These are phyloP conservation scores for Rhodosporidiobolus sp. DNA, from an alignment of 768 basidiomycete species.

Conservation along the genomic window DNA sequence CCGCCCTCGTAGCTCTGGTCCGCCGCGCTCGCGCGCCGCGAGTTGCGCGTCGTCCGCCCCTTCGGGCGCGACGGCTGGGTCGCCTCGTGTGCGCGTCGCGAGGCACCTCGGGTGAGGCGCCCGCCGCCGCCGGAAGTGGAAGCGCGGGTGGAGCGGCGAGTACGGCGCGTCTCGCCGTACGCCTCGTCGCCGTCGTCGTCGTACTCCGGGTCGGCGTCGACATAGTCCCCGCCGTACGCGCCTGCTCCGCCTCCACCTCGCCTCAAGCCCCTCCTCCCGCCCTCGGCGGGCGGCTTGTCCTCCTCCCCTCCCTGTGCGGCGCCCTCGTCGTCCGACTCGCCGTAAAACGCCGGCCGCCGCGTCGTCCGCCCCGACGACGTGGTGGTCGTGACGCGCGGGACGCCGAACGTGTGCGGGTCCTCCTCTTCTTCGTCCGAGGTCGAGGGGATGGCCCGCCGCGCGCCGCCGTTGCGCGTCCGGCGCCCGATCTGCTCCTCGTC, in stretches of 20 bases:
- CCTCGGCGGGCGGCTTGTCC: neutral
- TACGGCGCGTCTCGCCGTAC: constrained; percentile 4
- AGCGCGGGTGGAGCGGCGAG: neutral
- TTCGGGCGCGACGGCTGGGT: neutral
- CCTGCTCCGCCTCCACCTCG: constrained; percentile 11
- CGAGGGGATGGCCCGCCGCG: neutral
- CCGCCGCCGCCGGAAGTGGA: neutral
- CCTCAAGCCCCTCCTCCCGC: neutral
- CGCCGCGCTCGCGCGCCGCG: constrained; percentile 4
- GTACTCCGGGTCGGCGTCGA: constrained; percentile 18
- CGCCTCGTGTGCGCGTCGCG: neutral
- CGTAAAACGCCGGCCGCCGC: constrained; percentile 16
- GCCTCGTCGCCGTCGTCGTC: constrained; percentile 5
- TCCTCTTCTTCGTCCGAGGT: neutral
- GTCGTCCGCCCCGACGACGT: constrained; percentile 23
- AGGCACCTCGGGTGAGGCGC: neutral
- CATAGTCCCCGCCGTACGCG: constrained; percentile 20
- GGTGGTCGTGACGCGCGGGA: constrained; percentile 6
- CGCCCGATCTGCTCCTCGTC: neutral
- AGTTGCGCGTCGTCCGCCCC: constrained; percentile 16
- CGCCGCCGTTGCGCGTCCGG: neutral
- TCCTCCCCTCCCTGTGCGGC: neutral
- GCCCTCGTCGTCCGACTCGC: constrained; percentile 13
- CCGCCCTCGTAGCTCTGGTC: constrained; percentile 19
- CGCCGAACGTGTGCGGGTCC: neutral